Percentiles rank a stretch among this genome's conserved stretches.
These are phyloP conservation scores for Fomes fomentarius DNA, from an alignment of 1,284 basidiomycete species.

Conservation along the genomic window DNA sequence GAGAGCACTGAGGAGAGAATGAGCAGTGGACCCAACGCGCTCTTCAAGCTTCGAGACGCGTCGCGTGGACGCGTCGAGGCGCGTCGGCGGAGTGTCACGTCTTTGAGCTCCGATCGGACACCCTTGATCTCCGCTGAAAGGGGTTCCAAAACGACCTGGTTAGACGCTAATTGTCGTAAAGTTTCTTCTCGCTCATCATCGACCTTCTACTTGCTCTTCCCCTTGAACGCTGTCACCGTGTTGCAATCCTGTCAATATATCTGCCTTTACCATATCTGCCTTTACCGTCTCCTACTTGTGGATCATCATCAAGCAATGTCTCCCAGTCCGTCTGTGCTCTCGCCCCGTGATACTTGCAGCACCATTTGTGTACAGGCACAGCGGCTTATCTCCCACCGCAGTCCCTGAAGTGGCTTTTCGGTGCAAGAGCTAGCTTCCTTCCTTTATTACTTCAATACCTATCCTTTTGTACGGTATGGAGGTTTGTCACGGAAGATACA, in stretches of 20 bases:
- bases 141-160: too few species aligned
- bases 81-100: conserved; percentile 24
- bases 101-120: conserved; percentile 23
- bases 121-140: background rate
- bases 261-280: too few species aligned
- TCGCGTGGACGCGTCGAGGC: conserved; percentile 26
- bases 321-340: too few species aligned
- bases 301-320: too few species aligned
- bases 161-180: too few species aligned
- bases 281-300: too few species aligned
- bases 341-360: conserved; percentile 20
- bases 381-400: conserved; percentile 34
- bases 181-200: background rate
- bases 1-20: background rate
- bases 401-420: conserved; percentile 39
- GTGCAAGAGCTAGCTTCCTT: conserved; percentile 31
- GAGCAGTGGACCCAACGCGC: too few species aligned
- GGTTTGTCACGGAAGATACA: conserved; percentile 39
- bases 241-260: too few species aligned
- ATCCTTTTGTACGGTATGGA: conserved; percentile 26
- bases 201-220: background rate
- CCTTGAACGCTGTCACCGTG: too few species aligned
- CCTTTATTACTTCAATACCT: conserved; percentile 37
- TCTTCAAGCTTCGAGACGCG: conserved; percentile 1
- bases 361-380: conserved; percentile 42